A percentile compares a stretch with the other conserved stretches of the same genome.
Evolutionary conservation across 768 basidiomycete genomes (phyloP).

Genomic region (Hydnomerulius pinastri): DNA sequence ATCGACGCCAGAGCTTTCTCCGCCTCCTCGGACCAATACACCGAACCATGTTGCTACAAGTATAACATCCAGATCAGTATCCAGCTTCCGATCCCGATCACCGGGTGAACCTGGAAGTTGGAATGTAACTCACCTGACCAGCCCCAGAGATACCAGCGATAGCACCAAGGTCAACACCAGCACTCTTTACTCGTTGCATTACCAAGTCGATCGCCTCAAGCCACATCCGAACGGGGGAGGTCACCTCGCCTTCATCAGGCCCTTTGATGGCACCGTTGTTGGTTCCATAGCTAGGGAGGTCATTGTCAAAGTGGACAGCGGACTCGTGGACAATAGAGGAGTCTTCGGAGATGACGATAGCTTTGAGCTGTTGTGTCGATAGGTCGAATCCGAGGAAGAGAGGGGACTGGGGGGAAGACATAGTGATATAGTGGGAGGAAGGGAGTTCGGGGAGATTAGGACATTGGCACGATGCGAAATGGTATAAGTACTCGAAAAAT

Average conservation of each 20-base stretch:
- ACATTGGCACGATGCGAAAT: neutral
- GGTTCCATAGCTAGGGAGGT: slow-evolving; percentile 70
- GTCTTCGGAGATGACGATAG: slow-evolving; percentile 62
- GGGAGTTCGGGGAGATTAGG: neutral
- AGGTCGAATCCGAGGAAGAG: slow-evolving; percentile 83
- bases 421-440: neutral
- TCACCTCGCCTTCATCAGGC: slow-evolving; percentile 70
- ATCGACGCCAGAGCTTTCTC: slow-evolving; percentile 53
- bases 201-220: slow-evolving; percentile 83
- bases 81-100: neutral
- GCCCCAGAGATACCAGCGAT: slow-evolving; percentile 75
- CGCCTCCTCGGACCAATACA: slow-evolving; percentile 72
- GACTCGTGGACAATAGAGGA: slow-evolving; percentile 64
- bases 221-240: slow-evolving; percentile 82
- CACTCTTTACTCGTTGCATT: slow-evolving; percentile 58
- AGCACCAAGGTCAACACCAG: slow-evolving; percentile 56
- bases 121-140: slow-evolving; percentile 72
- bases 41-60: slow-evolving; percentile 80
- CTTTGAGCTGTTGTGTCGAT: slow-evolving; percentile 85
- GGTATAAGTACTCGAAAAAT: neutral
- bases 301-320: slow-evolving; percentile 77
- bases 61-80: neutral
- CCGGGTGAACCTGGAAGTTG: too few species aligned
- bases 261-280: slow-evolving; percentile 66
- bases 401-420: slow-evolving; percentile 18